Evolutionary conservation across 1,284 basidiomycete species (phyloP).

Genomic region (Naganishia sp.): DNA sequence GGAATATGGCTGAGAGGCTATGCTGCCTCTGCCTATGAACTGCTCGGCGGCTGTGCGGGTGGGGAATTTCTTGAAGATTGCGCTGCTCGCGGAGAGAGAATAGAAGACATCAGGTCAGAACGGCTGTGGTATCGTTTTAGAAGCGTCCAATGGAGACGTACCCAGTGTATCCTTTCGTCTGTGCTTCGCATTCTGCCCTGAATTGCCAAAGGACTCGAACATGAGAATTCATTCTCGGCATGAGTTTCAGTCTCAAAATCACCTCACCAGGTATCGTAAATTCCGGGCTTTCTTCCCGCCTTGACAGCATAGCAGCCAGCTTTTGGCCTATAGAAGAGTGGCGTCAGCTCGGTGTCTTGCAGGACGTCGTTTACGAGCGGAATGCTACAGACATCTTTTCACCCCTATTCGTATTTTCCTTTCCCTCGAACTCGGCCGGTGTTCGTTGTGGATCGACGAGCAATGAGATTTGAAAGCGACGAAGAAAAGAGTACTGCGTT

Average conservation of each 20-base stretch:
- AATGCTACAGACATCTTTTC: background rate
- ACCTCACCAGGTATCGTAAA: slow-evolving; percentile 47
- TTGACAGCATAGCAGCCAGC: slow-evolving; percentile 48
- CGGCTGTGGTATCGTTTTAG: background rate
- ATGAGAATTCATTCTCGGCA: background rate
- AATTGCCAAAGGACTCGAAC: background rate
- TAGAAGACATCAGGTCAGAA: background rate
- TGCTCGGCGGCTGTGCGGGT: slow-evolving; percentile 39
- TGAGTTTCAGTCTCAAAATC: background rate
- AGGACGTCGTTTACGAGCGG: background rate
- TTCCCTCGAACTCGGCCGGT: background rate
- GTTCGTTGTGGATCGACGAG: background rate
- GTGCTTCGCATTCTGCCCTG: slow-evolving; percentile 44
- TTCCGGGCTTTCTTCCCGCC: slow-evolving; percentile 43
- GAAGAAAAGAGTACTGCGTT: background rate
- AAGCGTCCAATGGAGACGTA: slow-evolving; percentile 34
- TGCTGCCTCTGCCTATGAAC: slow-evolving; percentile 37
- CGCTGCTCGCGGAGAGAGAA: slow-evolving; percentile 35
- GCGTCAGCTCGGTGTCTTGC: background rate
- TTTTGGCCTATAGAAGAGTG: slow-evolving; percentile 45
- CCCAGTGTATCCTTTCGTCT: slow-evolving; percentile 47
- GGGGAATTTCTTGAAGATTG: slow-evolving; percentile 51
- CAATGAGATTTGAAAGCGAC: background rate
- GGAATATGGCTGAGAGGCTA: slow-evolving; percentile 16
- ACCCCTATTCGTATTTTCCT: background rate